phyloP scores from a whole-genome alignment of 768 basidiomycete species.

The Lactifluus pinguis region DNA sequence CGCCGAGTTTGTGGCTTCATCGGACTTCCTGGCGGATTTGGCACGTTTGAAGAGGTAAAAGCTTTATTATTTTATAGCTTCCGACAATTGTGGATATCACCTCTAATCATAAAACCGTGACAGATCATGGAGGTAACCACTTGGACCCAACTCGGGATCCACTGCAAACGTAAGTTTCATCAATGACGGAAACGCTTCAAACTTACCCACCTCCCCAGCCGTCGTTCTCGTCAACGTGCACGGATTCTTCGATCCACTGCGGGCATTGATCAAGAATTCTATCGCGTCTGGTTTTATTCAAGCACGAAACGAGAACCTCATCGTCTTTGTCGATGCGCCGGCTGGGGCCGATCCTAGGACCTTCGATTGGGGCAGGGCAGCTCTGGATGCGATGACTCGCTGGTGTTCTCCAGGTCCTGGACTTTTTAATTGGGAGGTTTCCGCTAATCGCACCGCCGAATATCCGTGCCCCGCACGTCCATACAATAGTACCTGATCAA shows the following conservation, averaged over 20 bases:
- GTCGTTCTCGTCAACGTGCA: conserved; percentile 83
- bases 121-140: conserved; percentile 88
- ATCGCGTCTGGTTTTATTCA: conserved; percentile 69
- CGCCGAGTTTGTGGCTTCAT: conserved; percentile 71
- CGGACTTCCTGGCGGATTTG: conserved; percentile 87
- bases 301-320: conserved; percentile 47
- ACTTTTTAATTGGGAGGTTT: not conserved
- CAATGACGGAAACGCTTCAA: not conserved
- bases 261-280: conserved; percentile 58
- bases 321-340: conserved; percentile 73
- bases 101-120: not conserved
- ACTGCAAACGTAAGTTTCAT: conserved; percentile 59
- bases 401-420: conserved; percentile 34
- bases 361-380: conserved; percentile 75
- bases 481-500: not conserved
- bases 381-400: conserved; percentile 49
- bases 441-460: not conserved
- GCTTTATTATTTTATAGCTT: not conserved
- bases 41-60: conserved; percentile 86
- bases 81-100: not conserved
- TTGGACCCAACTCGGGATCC: conserved; percentile 89
- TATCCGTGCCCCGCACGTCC: no score
- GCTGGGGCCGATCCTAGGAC: conserved; percentile 40
- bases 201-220: conserved; percentile 34
- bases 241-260: conserved; percentile 77